phyloP scores from a whole-genome alignment of 2,329 filamentous ascomycete species.

The Fusarium subtropicale region DNA sequence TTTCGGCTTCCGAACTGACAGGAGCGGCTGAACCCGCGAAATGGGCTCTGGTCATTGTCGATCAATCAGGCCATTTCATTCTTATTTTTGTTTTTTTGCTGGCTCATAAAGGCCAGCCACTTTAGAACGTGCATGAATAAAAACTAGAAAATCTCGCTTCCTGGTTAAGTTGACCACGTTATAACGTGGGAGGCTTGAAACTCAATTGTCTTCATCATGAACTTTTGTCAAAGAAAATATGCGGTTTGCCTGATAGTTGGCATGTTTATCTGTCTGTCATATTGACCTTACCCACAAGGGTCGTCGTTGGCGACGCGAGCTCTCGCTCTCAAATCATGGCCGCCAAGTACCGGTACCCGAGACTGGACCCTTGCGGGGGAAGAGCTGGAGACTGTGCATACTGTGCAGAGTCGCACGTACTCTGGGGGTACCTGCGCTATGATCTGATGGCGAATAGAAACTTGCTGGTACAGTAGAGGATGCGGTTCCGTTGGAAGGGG shows the following conservation, averaged over 20 bases:
- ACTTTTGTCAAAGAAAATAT: neutral
- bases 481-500: constrained; percentile 17
- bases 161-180: neutral
- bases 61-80: constrained; percentile 13
- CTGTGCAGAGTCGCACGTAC: constrained; percentile 27
- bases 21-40: constrained; percentile 21
- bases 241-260: neutral
- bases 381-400: constrained; percentile 23
- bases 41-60: constrained; percentile 1
- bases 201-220: constrained; percentile 10
- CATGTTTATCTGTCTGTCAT: neutral
- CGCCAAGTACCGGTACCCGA: constrained; percentile 29
- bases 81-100: neutral
- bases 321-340: constrained; percentile 12
- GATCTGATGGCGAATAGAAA: neutral
- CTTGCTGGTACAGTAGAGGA: neutral
- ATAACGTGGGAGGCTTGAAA: neutral
- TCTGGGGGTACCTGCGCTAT: constrained; percentile 2
- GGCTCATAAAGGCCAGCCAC: constrained; percentile 1
- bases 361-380: constrained; percentile 32
- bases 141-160: neutral
- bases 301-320: neutral
- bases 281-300: constrained; percentile 2
- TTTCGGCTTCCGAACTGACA: constrained; percentile 27
- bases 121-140: neutral